Conservation (phyloP, 495 filamentous ascomycete genomes). For the Achaetomiella virescens region DNA sequence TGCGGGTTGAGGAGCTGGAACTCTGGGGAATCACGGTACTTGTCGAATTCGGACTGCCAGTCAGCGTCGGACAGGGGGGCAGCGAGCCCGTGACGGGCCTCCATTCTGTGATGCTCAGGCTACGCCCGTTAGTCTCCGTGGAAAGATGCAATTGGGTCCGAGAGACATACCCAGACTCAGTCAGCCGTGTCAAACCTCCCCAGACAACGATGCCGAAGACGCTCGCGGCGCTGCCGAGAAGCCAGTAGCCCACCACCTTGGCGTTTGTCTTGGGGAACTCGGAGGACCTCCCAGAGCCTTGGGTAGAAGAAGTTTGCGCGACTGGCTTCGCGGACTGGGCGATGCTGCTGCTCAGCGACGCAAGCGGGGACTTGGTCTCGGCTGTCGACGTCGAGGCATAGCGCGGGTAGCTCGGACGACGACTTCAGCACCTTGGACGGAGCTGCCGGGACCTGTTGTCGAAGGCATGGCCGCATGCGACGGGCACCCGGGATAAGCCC, state of each 20-base stretch:
- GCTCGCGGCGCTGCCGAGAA: slow-evolving; percentile 80
- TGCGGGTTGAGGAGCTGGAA: slow-evolving; percentile 83
- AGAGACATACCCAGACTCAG: slow-evolving; percentile 78
- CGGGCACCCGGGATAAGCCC: slow-evolving; percentile 49
- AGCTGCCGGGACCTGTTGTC: slow-evolving; percentile 24
- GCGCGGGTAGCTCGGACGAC: slow-evolving; percentile 19
- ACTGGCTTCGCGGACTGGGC: slow-evolving; percentile 5
- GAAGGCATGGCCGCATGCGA: slow-evolving; percentile 60
- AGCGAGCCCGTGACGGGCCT: slow-evolving; percentile 88
- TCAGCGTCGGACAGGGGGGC: slow-evolving; percentile 69
- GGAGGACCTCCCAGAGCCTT: slow-evolving; percentile 11
- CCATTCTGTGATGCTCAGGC: slow-evolving; percentile 99
- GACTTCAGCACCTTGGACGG: slow-evolving; percentile 27
- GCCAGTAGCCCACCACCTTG: slow-evolving; percentile 81
- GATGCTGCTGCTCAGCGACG: slow-evolving; percentile 10
- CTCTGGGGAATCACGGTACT: slow-evolving; percentile 86
- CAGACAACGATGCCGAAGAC: slow-evolving; percentile 97
- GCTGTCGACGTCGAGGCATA: slow-evolving; percentile 10
- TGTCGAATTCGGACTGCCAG: slow-evolving; percentile 88
- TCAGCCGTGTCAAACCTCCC: slow-evolving; percentile 85
- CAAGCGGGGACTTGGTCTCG: slow-evolving; percentile 11
- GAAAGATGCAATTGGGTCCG: neutral
- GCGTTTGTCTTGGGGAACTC: slow-evolving; percentile 68
- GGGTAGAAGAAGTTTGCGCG: neutral
- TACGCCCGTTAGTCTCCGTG: slow-evolving; percentile 28